Conservation (phyloP, 768 basidiomycete genomes). For the Termitomyces sp. region DNA sequence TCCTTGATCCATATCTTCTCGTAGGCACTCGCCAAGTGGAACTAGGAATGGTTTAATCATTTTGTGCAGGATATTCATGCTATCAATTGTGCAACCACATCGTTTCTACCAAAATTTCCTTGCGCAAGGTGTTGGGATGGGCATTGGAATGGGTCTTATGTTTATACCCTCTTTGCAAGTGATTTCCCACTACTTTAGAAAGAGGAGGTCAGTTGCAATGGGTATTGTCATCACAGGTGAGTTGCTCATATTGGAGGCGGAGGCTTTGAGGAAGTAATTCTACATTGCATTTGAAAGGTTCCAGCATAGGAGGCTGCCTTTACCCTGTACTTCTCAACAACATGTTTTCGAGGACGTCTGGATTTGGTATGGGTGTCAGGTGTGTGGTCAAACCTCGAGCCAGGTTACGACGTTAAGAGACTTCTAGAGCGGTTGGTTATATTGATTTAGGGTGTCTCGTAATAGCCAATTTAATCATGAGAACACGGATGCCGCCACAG, state of each 20-base stretch:
- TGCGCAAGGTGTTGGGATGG: conserved; percentile 52
- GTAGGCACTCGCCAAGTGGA: conserved; percentile 19
- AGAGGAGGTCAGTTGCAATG: conserved; percentile 45
- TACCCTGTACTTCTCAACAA: conserved; percentile 51
- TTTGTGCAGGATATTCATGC: conserved; percentile 38
- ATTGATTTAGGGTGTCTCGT: conserved; percentile 40
- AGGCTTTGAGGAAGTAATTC: background rate
- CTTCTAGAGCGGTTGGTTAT: conserved; percentile 36
- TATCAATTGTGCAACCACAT: conserved; percentile 42
- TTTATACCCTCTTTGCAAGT: conserved; percentile 49
- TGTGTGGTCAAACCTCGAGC: conserved; percentile 18
- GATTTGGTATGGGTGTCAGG: conserved; percentile 41
- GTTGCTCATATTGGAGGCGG: background rate
- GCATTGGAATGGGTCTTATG: conserved; percentile 50
- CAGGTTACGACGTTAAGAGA: conserved; percentile 16
- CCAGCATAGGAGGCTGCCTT: conserved; percentile 44
- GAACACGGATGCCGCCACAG: conserved; percentile 32
- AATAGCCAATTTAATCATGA: conserved; percentile 38
- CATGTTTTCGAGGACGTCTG: conserved; percentile 29
- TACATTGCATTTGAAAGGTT: conserved; percentile 22
- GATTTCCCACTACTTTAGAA: conserved; percentile 50
- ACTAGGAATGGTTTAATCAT: background rate
- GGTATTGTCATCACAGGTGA: conserved; percentile 49
- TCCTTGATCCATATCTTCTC: conserved; percentile 37
- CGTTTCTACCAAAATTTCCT: conserved; percentile 50